A percentile compares a stretch with the other conserved stretches of the same genome.
These are phyloP conservation scores for Globisporangium radiosum DNA, from an alignment of 352 stramenopile species.

Conservation along the genomic window DNA sequence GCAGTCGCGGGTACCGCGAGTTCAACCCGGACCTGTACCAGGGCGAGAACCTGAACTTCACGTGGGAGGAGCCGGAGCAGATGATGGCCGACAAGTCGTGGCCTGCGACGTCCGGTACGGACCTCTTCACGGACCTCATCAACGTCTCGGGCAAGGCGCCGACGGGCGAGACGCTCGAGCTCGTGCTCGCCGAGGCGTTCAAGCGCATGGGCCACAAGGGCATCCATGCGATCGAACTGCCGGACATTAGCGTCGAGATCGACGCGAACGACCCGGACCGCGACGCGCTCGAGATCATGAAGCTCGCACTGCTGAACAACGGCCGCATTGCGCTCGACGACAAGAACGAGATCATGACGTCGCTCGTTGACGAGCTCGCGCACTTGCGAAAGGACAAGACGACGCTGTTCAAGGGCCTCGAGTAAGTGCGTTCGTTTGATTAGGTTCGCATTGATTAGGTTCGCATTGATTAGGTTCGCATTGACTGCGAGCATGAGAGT, in stretches of 20 bases:
- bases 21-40: conserved; percentile 69
- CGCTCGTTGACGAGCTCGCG: conserved; percentile 76
- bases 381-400: conserved; percentile 83
- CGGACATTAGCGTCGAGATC: conserved; percentile 65
- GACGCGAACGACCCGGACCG: conserved; percentile 61
- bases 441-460: too few relatives aligned
- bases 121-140: conserved; percentile 77
- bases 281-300: conserved; percentile 85
- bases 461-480: too few relatives aligned
- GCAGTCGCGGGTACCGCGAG: conserved; percentile 64
- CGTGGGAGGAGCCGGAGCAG: conserved; percentile 69
- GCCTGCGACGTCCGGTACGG: conserved; percentile 66
- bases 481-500: too few relatives aligned
- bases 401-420: conserved; percentile 72
- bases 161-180: conserved; percentile 54
- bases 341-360: conserved; percentile 84
- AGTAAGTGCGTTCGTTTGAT: conserved; percentile 14
- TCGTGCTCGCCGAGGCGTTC: conserved; percentile 69
- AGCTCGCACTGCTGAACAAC: conserved; percentile 86
- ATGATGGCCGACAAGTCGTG: conserved; percentile 89
- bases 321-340: conserved; percentile 83
- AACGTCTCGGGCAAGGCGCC: conserved; percentile 59
- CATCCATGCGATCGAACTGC: conserved; percentile 65
- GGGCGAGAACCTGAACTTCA: conserved; percentile 41
- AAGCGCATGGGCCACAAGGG: conserved; percentile 70